A percentile compares a stretch with the other conserved stretches of the same genome.
phyloP scores from a whole-genome alignment of 106 monocot genomes.

The Hemerocallis citrina region DNA sequence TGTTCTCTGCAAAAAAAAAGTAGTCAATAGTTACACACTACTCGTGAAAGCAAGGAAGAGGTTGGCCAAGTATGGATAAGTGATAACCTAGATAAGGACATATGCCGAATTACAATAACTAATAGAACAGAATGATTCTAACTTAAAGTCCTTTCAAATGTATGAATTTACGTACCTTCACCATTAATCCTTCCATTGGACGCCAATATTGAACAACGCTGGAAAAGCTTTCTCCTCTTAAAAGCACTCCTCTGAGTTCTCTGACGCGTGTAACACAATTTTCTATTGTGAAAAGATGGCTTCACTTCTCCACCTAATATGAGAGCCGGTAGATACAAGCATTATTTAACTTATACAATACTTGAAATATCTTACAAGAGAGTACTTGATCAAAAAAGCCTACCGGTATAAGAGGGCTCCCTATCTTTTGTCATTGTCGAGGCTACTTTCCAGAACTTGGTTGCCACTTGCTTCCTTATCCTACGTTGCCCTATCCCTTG shows the following conservation, averaged over 20 bases:
- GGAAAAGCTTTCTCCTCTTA: conserved; percentile 42
- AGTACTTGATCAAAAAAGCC: neutral
- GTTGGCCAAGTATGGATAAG: neutral
- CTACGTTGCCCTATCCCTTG: conserved; percentile 35
- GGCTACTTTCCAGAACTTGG: conserved; percentile 50
- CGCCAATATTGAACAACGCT: conserved; percentile 17
- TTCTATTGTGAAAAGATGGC: conserved; percentile 31
- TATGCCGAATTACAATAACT: conserved; percentile 13
- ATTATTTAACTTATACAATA: neutral
- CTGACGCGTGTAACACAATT: conserved; percentile 44
- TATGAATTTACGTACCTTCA: conserved; percentile 1
- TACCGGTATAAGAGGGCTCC: conserved; percentile 24
- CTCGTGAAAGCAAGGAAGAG: neutral
- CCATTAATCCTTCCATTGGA: conserved; percentile 11
- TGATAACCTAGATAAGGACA: neutral
- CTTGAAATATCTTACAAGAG: neutral
- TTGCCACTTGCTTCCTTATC: conserved; percentile 40
- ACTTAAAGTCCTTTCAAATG: conserved; percentile 12
- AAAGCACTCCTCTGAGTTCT: conserved; percentile 42
- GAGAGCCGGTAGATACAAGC: neutral
- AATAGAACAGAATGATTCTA: conserved; percentile 11
- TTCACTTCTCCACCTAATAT: conserved; percentile 30
- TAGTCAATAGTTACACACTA: neutral
- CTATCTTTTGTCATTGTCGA: conserved; percentile 21
- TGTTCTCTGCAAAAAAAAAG: conserved; percentile 23